These are phyloP conservation scores for Diaporthe helianthi DNA, from an alignment of 2,329 filamentous ascomycete genomes.

Conservation along the genomic window DNA sequence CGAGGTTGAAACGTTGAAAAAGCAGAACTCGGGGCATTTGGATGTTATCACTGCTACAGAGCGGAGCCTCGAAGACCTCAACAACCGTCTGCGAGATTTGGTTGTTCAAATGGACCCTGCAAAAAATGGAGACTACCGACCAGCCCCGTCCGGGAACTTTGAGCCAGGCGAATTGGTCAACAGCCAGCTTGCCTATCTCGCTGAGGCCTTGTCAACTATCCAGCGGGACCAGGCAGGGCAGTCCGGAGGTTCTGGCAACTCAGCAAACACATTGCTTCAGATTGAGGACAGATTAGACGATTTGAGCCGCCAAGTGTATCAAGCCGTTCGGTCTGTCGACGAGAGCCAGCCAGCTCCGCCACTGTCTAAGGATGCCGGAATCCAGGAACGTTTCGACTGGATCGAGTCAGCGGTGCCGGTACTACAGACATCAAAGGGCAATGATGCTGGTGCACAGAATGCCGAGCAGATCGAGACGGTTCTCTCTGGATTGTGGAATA, in stretches of 20 bases:
- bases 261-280: conserved; percentile 44
- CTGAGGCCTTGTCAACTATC: conserved; percentile 68
- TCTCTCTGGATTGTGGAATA: conserved; percentile 63
- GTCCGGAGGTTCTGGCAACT: conserved; percentile 37
- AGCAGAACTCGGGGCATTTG: conserved; percentile 48
- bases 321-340: conserved; percentile 58
- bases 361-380: conserved; percentile 58
- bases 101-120: conserved; percentile 57
- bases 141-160: conserved; percentile 49
- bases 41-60: conserved; percentile 68
- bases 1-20: conserved; percentile 48
- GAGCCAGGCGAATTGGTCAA: conserved; percentile 57
- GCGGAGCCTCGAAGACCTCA: conserved; percentile 71
- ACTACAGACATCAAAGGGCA: conserved; percentile 53
- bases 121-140: conserved; percentile 54
- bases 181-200: conserved; percentile 74
- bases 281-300: conserved; percentile 63
- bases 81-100: conserved; percentile 45
- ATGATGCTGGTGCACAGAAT: conserved; percentile 47
- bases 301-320: conserved; percentile 70
- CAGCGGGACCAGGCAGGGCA: conserved; percentile 60
- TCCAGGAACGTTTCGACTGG: conserved; percentile 74
- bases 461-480: conserved; percentile 63
- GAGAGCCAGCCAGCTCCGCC: conserved; percentile 65
- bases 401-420: conserved; percentile 66